phyloP scores from a whole-genome alignment of 768 basidiomycete genomes.

The Fibroporia radiculosa region DNA sequence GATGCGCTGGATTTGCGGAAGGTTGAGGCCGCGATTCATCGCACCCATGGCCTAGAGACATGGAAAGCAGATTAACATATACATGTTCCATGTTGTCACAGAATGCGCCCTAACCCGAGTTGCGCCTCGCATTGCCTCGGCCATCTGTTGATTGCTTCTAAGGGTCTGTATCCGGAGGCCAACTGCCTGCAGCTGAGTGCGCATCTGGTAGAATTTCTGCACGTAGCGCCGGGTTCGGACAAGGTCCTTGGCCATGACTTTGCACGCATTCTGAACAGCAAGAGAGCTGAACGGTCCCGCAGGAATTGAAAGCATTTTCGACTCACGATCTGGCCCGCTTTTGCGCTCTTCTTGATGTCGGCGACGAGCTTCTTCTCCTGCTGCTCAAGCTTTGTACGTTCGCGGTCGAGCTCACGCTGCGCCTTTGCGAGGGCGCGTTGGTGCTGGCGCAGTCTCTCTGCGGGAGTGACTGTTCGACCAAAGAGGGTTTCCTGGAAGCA shows the following conservation, averaged over 20 bases:
- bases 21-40: constrained; percentile 95
- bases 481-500: constrained; percentile 83
- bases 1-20: constrained; percentile 90
- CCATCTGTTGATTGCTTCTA: constrained; percentile 98
- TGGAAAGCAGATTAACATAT: neutral
- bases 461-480: constrained; percentile 89
- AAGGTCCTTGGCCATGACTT: constrained; percentile 99
- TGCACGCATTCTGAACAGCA: constrained; percentile 80
- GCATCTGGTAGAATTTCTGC: constrained; percentile 99
- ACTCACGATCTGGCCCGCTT: constrained; percentile 86
- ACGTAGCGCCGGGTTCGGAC: constrained; percentile 92
- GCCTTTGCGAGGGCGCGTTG: constrained; percentile 95
- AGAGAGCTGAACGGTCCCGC: constrained; percentile 3
- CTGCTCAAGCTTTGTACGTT: constrained; percentile 88
- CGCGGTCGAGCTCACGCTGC: constrained; percentile 95
- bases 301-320: constrained; percentile 4
- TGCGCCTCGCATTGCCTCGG: constrained; percentile 97
- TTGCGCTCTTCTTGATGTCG: constrained; percentile 96
- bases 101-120: constrained; percentile 64
- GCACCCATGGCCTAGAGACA: constrained; percentile 82
- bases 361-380: constrained; percentile 94
- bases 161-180: constrained; percentile 92
- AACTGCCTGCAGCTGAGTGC: constrained; percentile 95
- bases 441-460: constrained; percentile 93
- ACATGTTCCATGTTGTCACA: neutral